Conservation (phyloP, 345 rosid genomes). For the Limnanthes douglasii region DNA sequence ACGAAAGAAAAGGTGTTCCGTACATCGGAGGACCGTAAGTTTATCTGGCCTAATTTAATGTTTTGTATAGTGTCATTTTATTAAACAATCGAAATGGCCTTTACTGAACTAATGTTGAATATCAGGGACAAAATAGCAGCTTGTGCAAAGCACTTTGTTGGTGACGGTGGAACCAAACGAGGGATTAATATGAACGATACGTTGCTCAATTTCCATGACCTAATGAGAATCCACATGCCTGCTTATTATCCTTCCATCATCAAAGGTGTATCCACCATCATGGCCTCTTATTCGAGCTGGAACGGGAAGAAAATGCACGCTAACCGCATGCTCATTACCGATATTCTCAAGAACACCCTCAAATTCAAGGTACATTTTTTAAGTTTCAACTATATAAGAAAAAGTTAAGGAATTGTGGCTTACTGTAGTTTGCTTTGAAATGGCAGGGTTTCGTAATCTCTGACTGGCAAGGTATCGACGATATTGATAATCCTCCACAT, state of each 20-base stretch:
- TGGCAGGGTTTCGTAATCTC: too few species aligned
- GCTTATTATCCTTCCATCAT: slow-evolving; percentile 49
- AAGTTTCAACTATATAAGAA: too few species aligned
- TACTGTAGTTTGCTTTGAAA: not conserved
- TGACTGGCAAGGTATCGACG: too few species aligned
- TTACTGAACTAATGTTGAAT: too few species aligned
- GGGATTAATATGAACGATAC: slow-evolving; percentile 79
- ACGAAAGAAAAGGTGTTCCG: slow-evolving; percentile 27
- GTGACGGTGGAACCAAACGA: slow-evolving; percentile 73
- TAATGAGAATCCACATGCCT: slow-evolving; percentile 63
- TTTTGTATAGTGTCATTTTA: slow-evolving; percentile 3
- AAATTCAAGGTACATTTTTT: slow-evolving; percentile 33
- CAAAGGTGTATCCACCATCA: slow-evolving; percentile 77
- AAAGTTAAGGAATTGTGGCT: not conserved
- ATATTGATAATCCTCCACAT: too few species aligned
- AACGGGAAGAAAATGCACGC: slow-evolving; percentile 87
- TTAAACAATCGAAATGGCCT: not conserved
- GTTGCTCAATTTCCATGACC: slow-evolving; percentile 28
- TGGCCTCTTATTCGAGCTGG: slow-evolving; percentile 92
- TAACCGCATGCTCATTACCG: slow-evolving; percentile 44
- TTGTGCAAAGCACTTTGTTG: slow-evolving; percentile 88
- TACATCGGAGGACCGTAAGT: slow-evolving; percentile 49
- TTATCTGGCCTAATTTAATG: not conserved
- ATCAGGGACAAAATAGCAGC: slow-evolving; percentile 69
- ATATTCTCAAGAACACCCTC: slow-evolving; percentile 57